These are phyloP conservation scores for Phaseolus lunatus DNA, from an alignment of 306 rosid genomes.

Conservation along the genomic window DNA sequence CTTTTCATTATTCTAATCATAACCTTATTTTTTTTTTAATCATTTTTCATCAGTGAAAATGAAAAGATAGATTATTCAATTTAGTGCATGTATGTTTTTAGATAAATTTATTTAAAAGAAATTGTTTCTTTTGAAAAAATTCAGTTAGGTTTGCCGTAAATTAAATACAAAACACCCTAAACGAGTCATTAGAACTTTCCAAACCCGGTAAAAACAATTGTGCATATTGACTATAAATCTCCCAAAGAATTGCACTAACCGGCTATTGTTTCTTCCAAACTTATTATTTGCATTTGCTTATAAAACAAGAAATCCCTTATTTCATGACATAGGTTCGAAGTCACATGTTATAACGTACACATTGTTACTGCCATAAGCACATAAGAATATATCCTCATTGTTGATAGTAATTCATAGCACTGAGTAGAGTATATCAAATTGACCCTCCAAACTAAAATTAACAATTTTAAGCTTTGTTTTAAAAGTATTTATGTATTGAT, in stretches of 20 bases:
- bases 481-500: neutral
- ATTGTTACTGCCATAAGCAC: neutral
- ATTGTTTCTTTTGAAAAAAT: no score
- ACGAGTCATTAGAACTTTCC: neutral
- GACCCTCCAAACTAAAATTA: neutral
- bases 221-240: neutral
- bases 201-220: neutral
- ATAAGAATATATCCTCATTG: neutral
- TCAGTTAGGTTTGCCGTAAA: no score
- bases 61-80: neutral
- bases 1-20: neutral
- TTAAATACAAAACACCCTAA: no score
- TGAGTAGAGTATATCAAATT: neutral
- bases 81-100: neutral
- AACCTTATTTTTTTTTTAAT: neutral
- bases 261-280: neutral
- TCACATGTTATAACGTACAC: neutral
- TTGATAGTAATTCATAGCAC: neutral
- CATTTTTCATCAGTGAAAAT: neutral
- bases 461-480: neutral
- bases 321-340: neutral
- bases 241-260: neutral
- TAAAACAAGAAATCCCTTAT: slow-evolving; percentile 8
- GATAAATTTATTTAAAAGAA: no score
- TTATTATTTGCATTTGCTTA: neutral